Conservation (phyloP, 108 stramenopile genomes). For the Seminavis robusta region DNA sequence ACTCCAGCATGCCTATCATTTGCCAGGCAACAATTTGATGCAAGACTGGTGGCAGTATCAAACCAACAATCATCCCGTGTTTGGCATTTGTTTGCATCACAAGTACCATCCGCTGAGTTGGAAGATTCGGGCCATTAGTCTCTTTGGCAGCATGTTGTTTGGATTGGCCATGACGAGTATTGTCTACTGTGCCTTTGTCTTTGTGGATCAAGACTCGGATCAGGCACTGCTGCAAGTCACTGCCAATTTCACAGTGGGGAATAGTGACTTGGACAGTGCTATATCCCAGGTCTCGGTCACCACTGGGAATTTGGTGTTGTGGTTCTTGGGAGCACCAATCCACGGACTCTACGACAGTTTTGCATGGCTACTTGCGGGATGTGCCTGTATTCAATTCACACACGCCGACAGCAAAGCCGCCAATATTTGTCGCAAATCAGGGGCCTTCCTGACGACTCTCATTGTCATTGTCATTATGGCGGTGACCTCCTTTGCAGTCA, state of each 20-base stretch:
- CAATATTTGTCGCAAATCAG: too few species aligned
- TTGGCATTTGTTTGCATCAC: conserved; percentile 56
- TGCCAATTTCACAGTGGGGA: not conserved
- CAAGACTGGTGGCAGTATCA: conserved; percentile 56
- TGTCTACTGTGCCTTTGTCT: conserved; percentile 38
- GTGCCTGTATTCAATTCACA: conserved; percentile 30
- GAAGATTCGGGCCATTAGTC: conserved; percentile 38
- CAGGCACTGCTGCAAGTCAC: not conserved
- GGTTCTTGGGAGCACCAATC: not conserved
- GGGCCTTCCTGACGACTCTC: conserved; percentile 17
- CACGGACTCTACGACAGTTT: not conserved
- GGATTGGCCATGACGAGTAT: conserved; percentile 54
- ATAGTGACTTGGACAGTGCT: conserved; percentile 3
- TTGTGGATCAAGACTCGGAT: not conserved
- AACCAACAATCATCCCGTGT: conserved; percentile 56
- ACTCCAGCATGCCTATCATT: conserved; percentile 41
- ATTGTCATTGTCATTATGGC: conserved; percentile 33
- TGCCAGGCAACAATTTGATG: conserved; percentile 37
- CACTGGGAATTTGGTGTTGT: not conserved
- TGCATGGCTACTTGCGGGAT: not conserved
- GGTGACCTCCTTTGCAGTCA: conserved; percentile 40
- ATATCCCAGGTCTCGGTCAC: not conserved
- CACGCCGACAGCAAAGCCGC: too few species aligned
- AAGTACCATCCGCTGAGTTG: conserved; percentile 45
- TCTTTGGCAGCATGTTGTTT: conserved; percentile 52